A percentile compares a stretch with the other conserved stretches of the same genome.
Evolutionary conservation across 345 rosid species (phyloP).

Genomic region (Rhizophora apiculata): DNA sequence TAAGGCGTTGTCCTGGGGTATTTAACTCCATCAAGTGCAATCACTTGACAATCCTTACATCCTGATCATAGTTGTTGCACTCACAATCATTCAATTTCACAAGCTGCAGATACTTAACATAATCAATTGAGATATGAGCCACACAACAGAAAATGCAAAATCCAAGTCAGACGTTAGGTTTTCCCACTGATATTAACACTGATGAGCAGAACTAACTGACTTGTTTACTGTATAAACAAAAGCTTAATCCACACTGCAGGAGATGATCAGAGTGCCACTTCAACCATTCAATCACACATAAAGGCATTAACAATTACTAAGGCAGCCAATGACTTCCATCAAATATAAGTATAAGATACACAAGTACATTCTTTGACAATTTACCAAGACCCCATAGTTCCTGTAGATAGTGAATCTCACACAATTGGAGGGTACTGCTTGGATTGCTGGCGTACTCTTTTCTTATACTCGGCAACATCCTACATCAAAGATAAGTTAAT

Average conservation of each 20-base stretch:
- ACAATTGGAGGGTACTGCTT: constrained; percentile 74
- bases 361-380: constrained; percentile 10
- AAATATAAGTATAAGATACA: constrained; percentile 29
- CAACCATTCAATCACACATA: constrained; percentile 19
- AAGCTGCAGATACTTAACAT: background rate
- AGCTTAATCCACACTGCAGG: background rate
- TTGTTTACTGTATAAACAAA: constrained; percentile 14
- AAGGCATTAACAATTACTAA: constrained; percentile 26
- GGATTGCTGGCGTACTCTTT: constrained; percentile 79
- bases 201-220: constrained; percentile 16
- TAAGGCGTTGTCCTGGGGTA: too few relatives aligned
- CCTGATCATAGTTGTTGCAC: too few relatives aligned
- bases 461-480: constrained; percentile 84
- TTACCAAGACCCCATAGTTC: constrained; percentile 19
- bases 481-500: constrained; percentile 23
- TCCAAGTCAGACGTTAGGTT: background rate
- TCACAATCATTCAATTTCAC: too few relatives aligned
- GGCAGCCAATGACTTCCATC: constrained; percentile 11
- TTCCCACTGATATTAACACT: constrained; percentile 14
- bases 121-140: background rate
- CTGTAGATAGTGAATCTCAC: background rate
- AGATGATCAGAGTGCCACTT: constrained; percentile 5
- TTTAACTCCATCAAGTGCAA: too few relatives aligned
- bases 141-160: background rate
- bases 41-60: too few relatives aligned